phyloP scores from a whole-genome alignment of 306 rosid species.

The Vigna nakashimae region DNA sequence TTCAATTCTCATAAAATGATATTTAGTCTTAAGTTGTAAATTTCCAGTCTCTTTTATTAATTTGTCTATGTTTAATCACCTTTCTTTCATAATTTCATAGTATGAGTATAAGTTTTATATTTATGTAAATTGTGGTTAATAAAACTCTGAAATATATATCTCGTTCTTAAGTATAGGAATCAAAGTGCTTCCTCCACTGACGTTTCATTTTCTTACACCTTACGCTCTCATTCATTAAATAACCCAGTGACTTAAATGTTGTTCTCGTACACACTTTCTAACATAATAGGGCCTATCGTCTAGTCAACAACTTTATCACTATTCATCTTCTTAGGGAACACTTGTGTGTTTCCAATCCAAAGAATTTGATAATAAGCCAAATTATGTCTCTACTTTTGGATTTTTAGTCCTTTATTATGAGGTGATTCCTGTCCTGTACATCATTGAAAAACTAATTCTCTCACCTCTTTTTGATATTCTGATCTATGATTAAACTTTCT shows the following conservation, averaged over 20 bases:
- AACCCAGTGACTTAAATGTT: not conserved
- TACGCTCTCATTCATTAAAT: not conserved
- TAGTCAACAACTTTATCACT: not conserved
- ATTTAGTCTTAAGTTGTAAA: not conserved
- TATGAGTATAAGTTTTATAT: not conserved
- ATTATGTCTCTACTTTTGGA: not conserved
- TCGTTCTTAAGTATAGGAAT: not conserved
- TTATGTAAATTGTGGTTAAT: not conserved
- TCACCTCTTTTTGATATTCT: not conserved
- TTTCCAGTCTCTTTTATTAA: not conserved
- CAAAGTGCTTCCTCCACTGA: not conserved
- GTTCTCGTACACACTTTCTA: not conserved
- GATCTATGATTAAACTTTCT: not conserved
- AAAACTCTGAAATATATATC: not conserved
- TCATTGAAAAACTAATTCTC: not conserved
- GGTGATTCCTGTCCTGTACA: not conserved
- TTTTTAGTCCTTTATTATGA: not conserved
- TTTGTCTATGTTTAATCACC: not conserved
- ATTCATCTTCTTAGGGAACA: not conserved
- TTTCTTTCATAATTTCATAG: no score
- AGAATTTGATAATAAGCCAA: no score
- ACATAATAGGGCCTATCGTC: not conserved
- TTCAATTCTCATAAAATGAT: no score
- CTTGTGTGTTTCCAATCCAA: not conserved
- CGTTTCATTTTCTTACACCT: not conserved